phyloP scores from a whole-genome alignment of 1,139 yeast species.

The Saccharomycopsis hybrid region DNA sequence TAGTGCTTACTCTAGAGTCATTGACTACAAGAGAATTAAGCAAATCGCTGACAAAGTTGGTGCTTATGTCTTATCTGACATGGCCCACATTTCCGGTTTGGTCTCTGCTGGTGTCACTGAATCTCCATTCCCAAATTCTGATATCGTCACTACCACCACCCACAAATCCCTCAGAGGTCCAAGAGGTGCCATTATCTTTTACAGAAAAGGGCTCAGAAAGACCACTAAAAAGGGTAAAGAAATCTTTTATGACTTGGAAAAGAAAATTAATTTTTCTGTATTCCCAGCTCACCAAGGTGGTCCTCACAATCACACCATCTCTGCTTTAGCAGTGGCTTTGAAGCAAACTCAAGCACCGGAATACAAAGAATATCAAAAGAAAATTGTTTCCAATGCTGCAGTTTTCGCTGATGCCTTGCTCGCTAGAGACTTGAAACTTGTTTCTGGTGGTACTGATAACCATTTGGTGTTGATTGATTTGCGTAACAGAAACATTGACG shows the following conservation, averaged over 20 bases:
- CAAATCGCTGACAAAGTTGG: conserved; percentile 89
- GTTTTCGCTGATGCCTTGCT: conserved; percentile 66
- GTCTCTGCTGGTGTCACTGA: conserved; percentile 90
- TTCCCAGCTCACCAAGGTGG: conserved; percentile 99
- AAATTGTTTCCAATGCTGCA: conserved; percentile 75
- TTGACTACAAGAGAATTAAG: conserved; percentile 82
- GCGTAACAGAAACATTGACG: conserved; percentile 81
- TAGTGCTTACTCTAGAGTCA: conserved; percentile 86
- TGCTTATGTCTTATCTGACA: conserved; percentile 85
- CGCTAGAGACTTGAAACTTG: conserved; percentile 66
- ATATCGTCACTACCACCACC: conserved; percentile 94
- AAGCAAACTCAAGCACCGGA: conserved; percentile 86
- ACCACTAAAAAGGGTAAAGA: conserved; percentile 83
- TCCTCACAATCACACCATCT: conserved; percentile 95
- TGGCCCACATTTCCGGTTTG: conserved; percentile 96
- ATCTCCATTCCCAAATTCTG: conserved; percentile 91
- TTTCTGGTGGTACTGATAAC: conserved; percentile 91
- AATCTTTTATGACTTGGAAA: conserved; percentile 77
- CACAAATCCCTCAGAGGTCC: conserved; percentile 98
- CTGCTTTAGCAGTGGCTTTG: conserved; percentile 91
- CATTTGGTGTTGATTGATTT: conserved; percentile 85
- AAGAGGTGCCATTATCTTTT: conserved; percentile 98
- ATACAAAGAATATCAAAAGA: conserved; percentile 76
- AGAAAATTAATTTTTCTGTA: conserved; percentile 87
- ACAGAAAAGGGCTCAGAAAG: conserved; percentile 85